Evolutionary conservation across 208 protist species (phyloP), one percentile per base, ranked within the genome.

Genomic region (Histomonas meleagridis): DNA sequence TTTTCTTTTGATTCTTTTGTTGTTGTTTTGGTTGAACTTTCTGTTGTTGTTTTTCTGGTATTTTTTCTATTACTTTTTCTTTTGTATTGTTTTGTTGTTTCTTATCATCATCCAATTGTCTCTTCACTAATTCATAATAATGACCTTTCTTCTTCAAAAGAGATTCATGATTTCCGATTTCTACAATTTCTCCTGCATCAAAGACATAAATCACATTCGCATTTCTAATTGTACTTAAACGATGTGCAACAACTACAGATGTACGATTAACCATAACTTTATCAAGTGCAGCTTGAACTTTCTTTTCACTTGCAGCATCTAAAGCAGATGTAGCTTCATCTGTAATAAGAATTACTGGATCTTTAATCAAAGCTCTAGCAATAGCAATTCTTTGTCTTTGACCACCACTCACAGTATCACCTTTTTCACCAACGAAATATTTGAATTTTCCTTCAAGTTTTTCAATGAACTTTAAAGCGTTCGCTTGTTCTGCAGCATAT

Each of bases 401-500:
- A 26, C 65, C 65, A 43, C 65, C 65, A 43, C 9, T 26, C 9
- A 76, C 9, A 43, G 2, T 43, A 46, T 1, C 23, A 43, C 65
- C 65, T 46, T 43, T 38, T 9, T 76, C 65, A 18, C 65, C 65
- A 76, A 76, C 65, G 1, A 46, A 7, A 16, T 35, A 7, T 46
- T 76, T 35, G 18, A 43, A 76, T 76, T 23, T 23, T 9, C 43
- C 4, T 46, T 76, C 65, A 76, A 76, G 32, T 46, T 76, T 76
- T 18, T 43, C 32, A 91, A 96, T 95, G 76, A 96, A 96, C 51
- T 97, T 95, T 92, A 98, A 96, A 46, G 97, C 94, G 92, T 97
- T 97, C 3, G 97, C 97, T 32, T 94, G 93, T 81, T 95, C 92
- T 28, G 96, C 96, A 5, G 96, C 97, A 21, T 92, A 93, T 57